Base-by-base conservation (phyloP, 2,329 filamentous ascomycete species). In the Colletotrichum cordylinicola region DNA sequence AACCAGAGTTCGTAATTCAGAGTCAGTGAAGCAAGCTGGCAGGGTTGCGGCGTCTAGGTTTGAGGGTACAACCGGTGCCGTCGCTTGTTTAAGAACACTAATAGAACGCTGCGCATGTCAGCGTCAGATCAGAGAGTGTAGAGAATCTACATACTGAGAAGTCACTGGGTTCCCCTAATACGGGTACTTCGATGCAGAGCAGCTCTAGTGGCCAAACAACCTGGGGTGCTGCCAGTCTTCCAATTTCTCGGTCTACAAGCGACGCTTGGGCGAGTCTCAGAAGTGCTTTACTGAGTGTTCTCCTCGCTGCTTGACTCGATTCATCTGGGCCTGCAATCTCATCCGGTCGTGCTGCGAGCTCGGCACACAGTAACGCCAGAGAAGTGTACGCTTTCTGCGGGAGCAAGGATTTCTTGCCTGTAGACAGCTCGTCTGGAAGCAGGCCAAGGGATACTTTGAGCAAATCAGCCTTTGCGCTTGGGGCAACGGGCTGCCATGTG, bases 161-260 rank as follows among this genome's bases (percentile, higher is more conserved):
- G 77, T 89, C 88, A 6, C 83, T 85, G 31, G 81, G 81, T 43
- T 83, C 81, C 13, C 80, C 79, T 24, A 85, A 76, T 2, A 78
- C 76, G 1, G 82, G 80, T 68, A 82, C 81, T 9, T 84, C 83
- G 7, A 80, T 77, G 4, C 82, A 80, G 15, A 86, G 76, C 24
- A 85, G 80, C n/a, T 85, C 81, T 33, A 87, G 79, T 48, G 86
- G 83, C n/a, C 86, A 84, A 10, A 87, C 81, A 18, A 89, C 81
- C 62, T 87, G 88, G 6, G 86, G 86, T 3, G 83, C 80, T 16
- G 85, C 84, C 33, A 90, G 79, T 43, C 86, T 84, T 15, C 83
- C 83, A 48, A 88, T 81, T 9, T 82, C 78, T 55, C 79, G 78
- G 27, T 78, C 80, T 18, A 76, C 65, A 8, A 85, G 60, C n/a